Percentiles rank a stretch among this genome's conserved stretches.
Conservation (phyloP, 2,329 filamentous ascomycete genomes). For the Fusarium chuoi region DNA sequence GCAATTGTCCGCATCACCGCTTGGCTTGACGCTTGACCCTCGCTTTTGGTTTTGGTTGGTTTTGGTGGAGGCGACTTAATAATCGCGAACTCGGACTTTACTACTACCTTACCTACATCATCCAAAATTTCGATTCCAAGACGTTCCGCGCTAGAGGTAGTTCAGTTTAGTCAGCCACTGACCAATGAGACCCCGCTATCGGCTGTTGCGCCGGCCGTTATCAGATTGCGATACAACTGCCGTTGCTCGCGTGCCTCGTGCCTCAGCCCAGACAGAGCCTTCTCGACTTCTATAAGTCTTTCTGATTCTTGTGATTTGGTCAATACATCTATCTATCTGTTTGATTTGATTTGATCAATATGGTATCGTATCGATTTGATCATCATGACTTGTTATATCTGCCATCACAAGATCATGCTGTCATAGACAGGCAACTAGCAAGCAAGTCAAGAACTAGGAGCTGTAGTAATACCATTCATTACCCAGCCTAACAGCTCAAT, state of each 20-base stretch:
- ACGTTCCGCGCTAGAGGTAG: slow-evolving; percentile 9
- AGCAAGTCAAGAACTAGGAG: neutral
- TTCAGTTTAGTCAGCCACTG: slow-evolving; percentile 20
- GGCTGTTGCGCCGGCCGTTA: slow-evolving; percentile 20
- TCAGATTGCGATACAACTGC: slow-evolving; percentile 38
- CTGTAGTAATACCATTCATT: neutral
- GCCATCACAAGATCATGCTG: neutral
- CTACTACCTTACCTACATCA: slow-evolving; percentile 48
- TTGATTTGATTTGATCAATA: neutral
- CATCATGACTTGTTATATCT: neutral
- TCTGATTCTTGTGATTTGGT: neutral
- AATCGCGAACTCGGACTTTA: slow-evolving; percentile 46
- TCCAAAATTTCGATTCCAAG: slow-evolving; percentile 45
- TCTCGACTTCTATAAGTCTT: neutral
- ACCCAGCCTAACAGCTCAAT: neutral
- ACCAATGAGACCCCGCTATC: slow-evolving; percentile 22
- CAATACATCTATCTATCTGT: neutral
- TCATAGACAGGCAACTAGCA: neutral
- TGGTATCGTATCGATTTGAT: neutral
- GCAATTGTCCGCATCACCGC: slow-evolving; percentile 49
- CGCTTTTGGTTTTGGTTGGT: slow-evolving; percentile 2
- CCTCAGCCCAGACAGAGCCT: neutral
- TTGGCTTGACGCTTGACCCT: slow-evolving; percentile 5
- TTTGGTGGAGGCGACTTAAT: slow-evolving; percentile 47
- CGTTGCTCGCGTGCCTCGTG: slow-evolving; percentile 30